Base-by-base conservation (phyloP, 2,329 filamentous ascomycete genomes). In the Diaporthe sp. region DNA sequence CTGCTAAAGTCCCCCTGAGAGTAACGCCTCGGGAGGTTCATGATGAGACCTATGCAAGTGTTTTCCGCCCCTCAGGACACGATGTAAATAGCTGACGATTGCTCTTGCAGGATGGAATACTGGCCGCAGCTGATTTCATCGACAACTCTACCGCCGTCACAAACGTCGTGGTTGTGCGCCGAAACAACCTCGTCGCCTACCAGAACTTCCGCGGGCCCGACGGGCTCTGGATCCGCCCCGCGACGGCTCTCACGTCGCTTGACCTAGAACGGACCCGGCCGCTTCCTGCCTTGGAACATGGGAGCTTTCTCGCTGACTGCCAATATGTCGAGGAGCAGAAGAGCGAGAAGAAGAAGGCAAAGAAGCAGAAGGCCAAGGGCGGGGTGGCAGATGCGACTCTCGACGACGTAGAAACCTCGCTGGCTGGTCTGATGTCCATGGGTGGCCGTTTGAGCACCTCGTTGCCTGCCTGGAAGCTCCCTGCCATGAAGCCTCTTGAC, bases 11-110 rank as follows among this genome's bases (percentile, higher is more conserved):
- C 53, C 85, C 85, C 1, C 76, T 81, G 8, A 79, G 86, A 13
- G 76, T 88, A 51, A 88, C 86, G 51, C 86, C 86, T 5, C 78
- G 78, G 22, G 79, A 75, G 73, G 83, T 88, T n/a, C 86, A 88
- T 69, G 84, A 87, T 68, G 86, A 86, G 73, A 86, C 85, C 35
- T 87, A 84, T 56, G 77, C 32, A 61, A 17, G 42, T 44, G 2
- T 10, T 12, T 44, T 1, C 27, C 22, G 4, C 5, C 25, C 6
- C 1, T 17, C 42, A 6, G 30, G 13, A 2, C 8, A 32, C 8
- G 8, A 47, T 15, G 27, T n/a, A 19, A 39, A 22, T 19, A 12
- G 42, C 69, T 71, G 55, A 71, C 42, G 32, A 10, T 6, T 15
- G 25, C 8, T 19, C 10, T 47, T 25, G 30, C 32, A 61, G 58